Conservation (phyloP, 192 early-diverging fungal species). For the Kappamyces sp. region DNA sequence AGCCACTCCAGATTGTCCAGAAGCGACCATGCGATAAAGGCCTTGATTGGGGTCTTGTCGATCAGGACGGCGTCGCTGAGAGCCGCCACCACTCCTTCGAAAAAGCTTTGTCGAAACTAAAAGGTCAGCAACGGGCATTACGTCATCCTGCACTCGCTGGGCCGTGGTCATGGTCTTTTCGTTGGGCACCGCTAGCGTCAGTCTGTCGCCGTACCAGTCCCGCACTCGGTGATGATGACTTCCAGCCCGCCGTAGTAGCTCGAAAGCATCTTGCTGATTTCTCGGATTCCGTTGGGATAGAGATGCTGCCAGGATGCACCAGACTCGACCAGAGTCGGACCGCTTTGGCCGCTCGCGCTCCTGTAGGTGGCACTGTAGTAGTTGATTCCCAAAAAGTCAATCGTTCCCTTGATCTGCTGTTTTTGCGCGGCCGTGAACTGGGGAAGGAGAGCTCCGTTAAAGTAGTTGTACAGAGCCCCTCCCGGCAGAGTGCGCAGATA, state of each 20-base stretch:
- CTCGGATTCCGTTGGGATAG: not conserved
- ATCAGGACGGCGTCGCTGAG: not conserved
- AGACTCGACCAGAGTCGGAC: not conserved
- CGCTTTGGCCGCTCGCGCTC: not conserved
- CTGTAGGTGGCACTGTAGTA: constrained; percentile 16
- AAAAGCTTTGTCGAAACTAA: constrained; percentile 1
- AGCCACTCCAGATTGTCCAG: not conserved
- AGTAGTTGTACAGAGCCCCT: not conserved
- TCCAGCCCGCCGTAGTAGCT: not conserved
- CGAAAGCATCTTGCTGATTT: not conserved
- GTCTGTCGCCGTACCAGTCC: not conserved
- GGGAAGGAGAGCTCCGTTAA: constrained; percentile 2
- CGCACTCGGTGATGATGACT: not conserved
- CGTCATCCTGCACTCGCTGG: not conserved
- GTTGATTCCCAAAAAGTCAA: constrained; percentile 18
- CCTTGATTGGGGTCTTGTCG: not conserved
- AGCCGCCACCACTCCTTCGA: not conserved
- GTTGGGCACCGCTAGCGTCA: not conserved
- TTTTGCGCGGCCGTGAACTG: constrained; percentile 17
- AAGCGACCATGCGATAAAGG: not conserved
- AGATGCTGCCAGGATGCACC: not conserved
- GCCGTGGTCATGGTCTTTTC: not conserved
- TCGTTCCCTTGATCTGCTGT: not conserved
- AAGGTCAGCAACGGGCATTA: no score
- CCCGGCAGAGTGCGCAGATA: not conserved